Evolutionary conservation across 805 yeast genomes (phyloP).

Genomic region (Alloascoidea hylecoeti): DNA sequence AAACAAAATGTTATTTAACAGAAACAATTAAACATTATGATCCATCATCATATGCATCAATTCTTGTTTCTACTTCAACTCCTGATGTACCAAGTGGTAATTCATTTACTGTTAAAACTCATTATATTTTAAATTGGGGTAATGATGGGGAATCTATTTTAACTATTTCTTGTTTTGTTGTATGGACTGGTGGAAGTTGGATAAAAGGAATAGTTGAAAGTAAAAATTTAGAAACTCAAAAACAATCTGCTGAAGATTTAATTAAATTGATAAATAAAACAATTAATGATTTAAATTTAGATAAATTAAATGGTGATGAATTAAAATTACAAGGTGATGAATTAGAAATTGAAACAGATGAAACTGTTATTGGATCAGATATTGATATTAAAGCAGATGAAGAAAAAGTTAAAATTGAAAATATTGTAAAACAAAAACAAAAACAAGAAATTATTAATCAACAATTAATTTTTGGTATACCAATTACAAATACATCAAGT

Average conservation of each 20-base stretch:
- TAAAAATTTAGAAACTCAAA: conserved; percentile 62
- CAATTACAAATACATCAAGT: too few species aligned
- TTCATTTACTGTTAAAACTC: conserved; percentile 48
- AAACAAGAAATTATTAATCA: too few species aligned
- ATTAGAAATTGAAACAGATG: neutral
- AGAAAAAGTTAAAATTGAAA: neutral
- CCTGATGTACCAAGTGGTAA: conserved; percentile 81
- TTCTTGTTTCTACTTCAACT: conserved; percentile 45
- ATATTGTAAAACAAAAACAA: too few species aligned
- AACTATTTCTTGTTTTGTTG: conserved; percentile 37
- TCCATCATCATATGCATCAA: conserved; percentile 28
- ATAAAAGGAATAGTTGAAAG: conserved; percentile 63
- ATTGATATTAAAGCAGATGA: neutral
- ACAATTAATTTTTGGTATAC: too few species aligned
- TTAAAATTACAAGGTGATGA: conserved; percentile 5
- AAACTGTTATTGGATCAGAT: neutral
- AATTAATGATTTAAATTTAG: conserved; percentile 3
- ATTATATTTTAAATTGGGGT: conserved; percentile 49
- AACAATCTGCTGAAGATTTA: conserved; percentile 27
- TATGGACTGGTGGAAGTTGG: conserved; percentile 73
- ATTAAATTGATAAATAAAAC: neutral
- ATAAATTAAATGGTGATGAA: neutral
- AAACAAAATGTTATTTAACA: conserved; percentile 48
- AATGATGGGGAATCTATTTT: conserved; percentile 36
- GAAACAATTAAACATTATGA: conserved; percentile 44